These are phyloP conservation scores for Neonectria magnoliae DNA, from an alignment of 2,329 filamentous ascomycete genomes.

Conservation along the genomic window DNA sequence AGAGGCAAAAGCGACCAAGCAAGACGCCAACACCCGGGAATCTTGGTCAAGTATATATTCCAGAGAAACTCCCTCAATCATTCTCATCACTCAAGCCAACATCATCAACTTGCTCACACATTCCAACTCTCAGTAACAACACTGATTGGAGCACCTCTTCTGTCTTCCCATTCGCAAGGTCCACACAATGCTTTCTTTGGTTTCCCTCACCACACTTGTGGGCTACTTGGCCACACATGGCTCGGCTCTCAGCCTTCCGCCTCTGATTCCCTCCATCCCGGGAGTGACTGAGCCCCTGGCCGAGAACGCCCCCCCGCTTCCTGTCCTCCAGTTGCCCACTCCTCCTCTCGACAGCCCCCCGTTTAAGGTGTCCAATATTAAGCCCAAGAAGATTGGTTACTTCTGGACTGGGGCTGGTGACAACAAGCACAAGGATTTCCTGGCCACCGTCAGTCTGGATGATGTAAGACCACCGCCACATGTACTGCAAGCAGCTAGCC, in stretches of 20 bases:
- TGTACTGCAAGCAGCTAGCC: neutral
- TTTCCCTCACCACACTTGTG: slow-evolving; percentile 33
- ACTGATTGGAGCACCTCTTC: neutral
- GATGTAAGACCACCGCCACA: slow-evolving; percentile 52
- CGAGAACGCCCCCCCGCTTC: slow-evolving; percentile 61
- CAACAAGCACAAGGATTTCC: slow-evolving; percentile 68
- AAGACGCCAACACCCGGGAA: neutral
- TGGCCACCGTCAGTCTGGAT: slow-evolving; percentile 67
- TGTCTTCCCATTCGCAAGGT: slow-evolving; percentile 5
- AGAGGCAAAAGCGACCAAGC: neutral
- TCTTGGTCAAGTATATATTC: slow-evolving; percentile 27
- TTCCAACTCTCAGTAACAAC: neutral
- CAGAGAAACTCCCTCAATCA: slow-evolving; percentile 35
- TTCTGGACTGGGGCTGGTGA: slow-evolving; percentile 71
- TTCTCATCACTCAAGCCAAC: slow-evolving; percentile 27
- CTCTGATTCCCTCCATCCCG: slow-evolving; percentile 67
- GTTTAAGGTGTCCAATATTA: slow-evolving; percentile 63
- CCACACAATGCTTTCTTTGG: slow-evolving; percentile 29
- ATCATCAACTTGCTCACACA: slow-evolving; percentile 35
- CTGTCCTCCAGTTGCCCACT: slow-evolving; percentile 68
- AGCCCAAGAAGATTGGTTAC: slow-evolving; percentile 73
- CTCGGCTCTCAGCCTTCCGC: slow-evolving; percentile 55
- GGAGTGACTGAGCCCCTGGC: slow-evolving; percentile 67
- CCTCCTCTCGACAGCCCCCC: slow-evolving; percentile 64
- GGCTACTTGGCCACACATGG: slow-evolving; percentile 29